Base-by-base conservation (phyloP, 305 asterid species). In the Rubia balearica region DNA sequence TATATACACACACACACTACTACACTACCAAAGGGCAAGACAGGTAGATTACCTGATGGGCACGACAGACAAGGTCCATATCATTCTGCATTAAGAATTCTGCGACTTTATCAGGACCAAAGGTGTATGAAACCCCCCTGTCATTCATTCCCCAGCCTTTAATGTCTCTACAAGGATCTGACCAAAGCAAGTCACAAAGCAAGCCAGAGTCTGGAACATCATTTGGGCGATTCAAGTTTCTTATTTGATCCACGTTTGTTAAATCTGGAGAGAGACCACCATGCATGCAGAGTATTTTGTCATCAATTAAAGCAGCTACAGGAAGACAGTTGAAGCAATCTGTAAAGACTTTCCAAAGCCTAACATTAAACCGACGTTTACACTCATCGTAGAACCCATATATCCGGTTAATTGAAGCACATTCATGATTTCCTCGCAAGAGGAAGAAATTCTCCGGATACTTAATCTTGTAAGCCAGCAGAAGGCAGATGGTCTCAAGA, bases 191-290 rank as follows among this genome's bases (percentile, higher is more conserved):
- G 84, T 86, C 94, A 82, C 96, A 89, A 55, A 87, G 90, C 78
- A 86, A 79, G 69, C 96, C 96, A 69, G 86, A 69, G 71, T 89
- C 96, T 3, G 96, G 96, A 76, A 89, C 86, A 82, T 89, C 96
- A 69, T 86, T 79, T 65, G 96, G 96, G 49, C 91, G 93, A 65
- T 84, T 74, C 74, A 89, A 78, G 72, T 75, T 83, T 74, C 96
- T 81, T 70, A 89, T 87, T 77, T 83, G 89, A 77, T 89, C 90
- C 73, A 89, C 80, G 80, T 78, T 78, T 42, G 88, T 81, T 53
- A 89, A 82, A 68, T 89, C 94, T n/a, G 96, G 96, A 81, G 96
- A 89, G 72, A 89, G 91, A 71, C 96, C 94, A 7, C 96, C 94
- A 68, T 89, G 94, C 94, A 89, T 85, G 81, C 96, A 89, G 59